Base-by-base conservation (phyloP, 345 rosid species). In the Capsella bursapastoris region DNA sequence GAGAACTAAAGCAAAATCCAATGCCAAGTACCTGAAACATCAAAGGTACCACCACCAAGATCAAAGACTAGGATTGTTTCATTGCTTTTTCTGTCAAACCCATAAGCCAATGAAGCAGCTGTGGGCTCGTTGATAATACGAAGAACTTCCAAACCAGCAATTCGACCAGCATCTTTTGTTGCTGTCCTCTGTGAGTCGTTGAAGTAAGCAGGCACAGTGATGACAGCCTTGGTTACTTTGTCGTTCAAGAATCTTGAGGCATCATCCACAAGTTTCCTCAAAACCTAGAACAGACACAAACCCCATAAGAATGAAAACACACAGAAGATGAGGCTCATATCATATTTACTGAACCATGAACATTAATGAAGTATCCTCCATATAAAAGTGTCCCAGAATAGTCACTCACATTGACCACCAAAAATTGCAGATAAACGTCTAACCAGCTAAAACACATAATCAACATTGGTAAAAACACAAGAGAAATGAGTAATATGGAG, bases 41-140 rank as follows among this genome's bases (percentile, higher is more conserved):
- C 99, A 72, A 95, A 95, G 22, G 99, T 95, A 78, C 99, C 99
- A 83, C 98, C 98, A 73, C 98, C 98, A 79, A 94, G 98, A 83
- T 95, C 99, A 84, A 95, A 95, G 0, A 95, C 99, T 32, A 95
- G 87, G 62, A 95, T 95, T 9, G 99, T 95, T 76, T 95, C 99
- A 48, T 95, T 95, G 79, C 78, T 90, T 81, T 95, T 95, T 79
- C 73, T 95, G 72, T 95, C 99, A 82, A 95, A 95, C 15, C 99
- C 99, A 83, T 95, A 92, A 3, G 99, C 99, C 82, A 95, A 79
- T 0, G 99, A 90, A 44, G 99, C 99, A 74, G 99, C 98, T 18
- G 99, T 95, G 3, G 99, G 99, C 68, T 95, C 99, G 53, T 95
- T 95, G 73, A 95, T 95, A 53, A 95, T 95, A 15, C 98, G 88